Evolutionary conservation across 495 filamentous ascomycete species (phyloP).

Genomic region (Podospora pseudoanserina): DNA sequence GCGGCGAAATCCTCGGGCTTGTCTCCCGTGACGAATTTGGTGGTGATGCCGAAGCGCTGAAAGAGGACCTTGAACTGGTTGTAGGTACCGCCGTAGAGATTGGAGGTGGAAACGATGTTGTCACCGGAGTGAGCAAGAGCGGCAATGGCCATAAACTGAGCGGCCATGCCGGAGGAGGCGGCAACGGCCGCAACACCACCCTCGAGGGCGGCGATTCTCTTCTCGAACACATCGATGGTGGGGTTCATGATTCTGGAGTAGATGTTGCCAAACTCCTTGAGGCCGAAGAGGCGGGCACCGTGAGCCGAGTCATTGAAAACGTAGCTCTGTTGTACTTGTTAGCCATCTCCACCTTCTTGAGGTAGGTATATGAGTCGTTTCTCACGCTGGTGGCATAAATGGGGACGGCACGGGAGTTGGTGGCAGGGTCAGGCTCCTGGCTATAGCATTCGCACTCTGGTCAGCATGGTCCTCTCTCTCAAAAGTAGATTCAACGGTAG

Average conservation of each 20-base stretch:
- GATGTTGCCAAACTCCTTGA: constrained; percentile 98
- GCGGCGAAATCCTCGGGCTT: constrained; percentile 75
- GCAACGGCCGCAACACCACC: constrained; percentile 90
- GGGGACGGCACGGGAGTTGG: constrained; percentile 88
- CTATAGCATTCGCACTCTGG: constrained; percentile 41
- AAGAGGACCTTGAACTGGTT: constrained; percentile 96
- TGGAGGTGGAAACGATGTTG: constrained; percentile 91
- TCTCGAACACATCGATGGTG: constrained; percentile 96
- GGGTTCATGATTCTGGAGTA: constrained; percentile 99
- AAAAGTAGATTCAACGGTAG: neutral
- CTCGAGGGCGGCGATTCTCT: constrained; percentile 92
- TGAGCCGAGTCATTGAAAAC: constrained; percentile 97
- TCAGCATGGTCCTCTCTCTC: constrained; percentile 15
- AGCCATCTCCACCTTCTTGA: constrained; percentile 1
- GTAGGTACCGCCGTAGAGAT: constrained; percentile 95
- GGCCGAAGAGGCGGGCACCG: constrained; percentile 90
- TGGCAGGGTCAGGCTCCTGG: constrained; percentile 77
- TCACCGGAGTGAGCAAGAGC: constrained; percentile 81
- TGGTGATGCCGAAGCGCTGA: constrained; percentile 79
- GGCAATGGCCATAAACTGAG: constrained; percentile 90
- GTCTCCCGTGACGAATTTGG: constrained; percentile 88
- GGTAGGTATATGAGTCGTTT: neutral
- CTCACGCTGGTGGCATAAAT: constrained; percentile 91
- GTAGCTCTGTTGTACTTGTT: constrained; percentile 59
- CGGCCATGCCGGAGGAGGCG: constrained; percentile 84